Conservation (phyloP, 805 yeast species). For the Novakomyces olei region DNA sequence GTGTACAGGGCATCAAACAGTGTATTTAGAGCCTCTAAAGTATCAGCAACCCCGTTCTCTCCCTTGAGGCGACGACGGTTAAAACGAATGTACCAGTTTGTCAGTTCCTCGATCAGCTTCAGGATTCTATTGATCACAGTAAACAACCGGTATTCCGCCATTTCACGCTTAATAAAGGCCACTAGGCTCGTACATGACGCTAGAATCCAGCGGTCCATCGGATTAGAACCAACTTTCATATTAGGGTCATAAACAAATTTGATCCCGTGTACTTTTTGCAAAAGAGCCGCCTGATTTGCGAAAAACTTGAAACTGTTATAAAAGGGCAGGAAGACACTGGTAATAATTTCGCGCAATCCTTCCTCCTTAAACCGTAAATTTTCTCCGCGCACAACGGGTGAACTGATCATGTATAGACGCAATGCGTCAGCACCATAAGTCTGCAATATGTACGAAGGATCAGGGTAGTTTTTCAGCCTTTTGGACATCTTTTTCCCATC, state of each 20-base stretch:
- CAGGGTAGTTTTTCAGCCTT: conserved; percentile 93
- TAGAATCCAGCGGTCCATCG: conserved; percentile 93
- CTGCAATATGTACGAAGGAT: conserved; percentile 60
- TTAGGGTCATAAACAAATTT: conserved; percentile 53
- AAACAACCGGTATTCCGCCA: conserved; percentile 73
- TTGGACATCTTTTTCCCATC: conserved; percentile 99
- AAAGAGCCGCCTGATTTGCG: conserved; percentile 75
- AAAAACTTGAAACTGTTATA: conserved; percentile 93
- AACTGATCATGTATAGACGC: conserved; percentile 84
- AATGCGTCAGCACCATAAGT: conserved; percentile 96
- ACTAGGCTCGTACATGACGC: conserved; percentile 90
- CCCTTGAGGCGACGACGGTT: conserved; percentile 97
- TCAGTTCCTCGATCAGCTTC: conserved; percentile 73
- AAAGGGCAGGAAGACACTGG: conserved; percentile 94
- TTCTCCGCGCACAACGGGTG: conserved; percentile 94
- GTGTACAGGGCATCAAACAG: conserved; percentile 75
- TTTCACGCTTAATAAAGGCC: conserved; percentile 67
- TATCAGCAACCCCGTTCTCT: conserved; percentile 65
- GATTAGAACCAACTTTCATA: conserved; percentile 43
- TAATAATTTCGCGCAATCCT: conserved; percentile 94
- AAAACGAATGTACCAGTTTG: conserved; percentile 97
- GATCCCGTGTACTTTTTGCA: conserved; percentile 48
- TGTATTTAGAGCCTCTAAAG: conserved; percentile 71
- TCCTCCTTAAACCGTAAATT: conserved; percentile 92
- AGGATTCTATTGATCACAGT: conserved; percentile 89